Conservation (phyloP, 2,329 filamentous ascomycete species). For the Colletotrichum costaricense region DNA sequence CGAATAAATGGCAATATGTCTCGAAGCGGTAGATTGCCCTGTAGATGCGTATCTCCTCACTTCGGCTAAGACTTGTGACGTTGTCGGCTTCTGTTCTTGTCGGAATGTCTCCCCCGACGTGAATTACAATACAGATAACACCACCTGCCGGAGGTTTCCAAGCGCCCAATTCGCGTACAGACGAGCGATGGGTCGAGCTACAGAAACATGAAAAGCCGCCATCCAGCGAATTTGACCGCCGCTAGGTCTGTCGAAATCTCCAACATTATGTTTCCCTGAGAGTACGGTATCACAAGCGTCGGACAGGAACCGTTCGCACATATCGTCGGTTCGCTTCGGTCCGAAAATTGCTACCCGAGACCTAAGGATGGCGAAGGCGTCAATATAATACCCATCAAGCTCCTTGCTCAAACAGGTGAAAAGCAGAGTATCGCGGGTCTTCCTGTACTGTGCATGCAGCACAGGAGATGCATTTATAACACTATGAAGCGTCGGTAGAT, state of each 20-base stretch:
- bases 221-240: neutral
- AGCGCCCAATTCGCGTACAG: slow-evolving; percentile 3
- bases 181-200: neutral
- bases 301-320: slow-evolving; percentile 22
- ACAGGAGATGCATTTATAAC: slow-evolving; percentile 37
- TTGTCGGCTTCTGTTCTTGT: neutral
- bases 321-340: slow-evolving; percentile 17
- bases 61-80: neutral
- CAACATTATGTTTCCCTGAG: neutral
- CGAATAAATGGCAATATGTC: slow-evolving; percentile 31
- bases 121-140: neutral
- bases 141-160: neutral
- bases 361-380: slow-evolving; percentile 37
- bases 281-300: slow-evolving; percentile 15
- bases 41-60: slow-evolving; percentile 37
- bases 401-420: slow-evolving; percentile 33
- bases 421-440: slow-evolving; percentile 37
- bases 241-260: too few species aligned
- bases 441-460: slow-evolving; percentile 38
- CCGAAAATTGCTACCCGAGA: slow-evolving; percentile 33
- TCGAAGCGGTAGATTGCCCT: slow-evolving; percentile 40
- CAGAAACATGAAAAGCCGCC: neutral
- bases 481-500: slow-evolving; percentile 29
- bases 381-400: slow-evolving; percentile 35
- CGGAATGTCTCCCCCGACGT: too few species aligned